Conservation (phyloP, 176 grass and related monocot genomes). For the Typha latifolia region DNA sequence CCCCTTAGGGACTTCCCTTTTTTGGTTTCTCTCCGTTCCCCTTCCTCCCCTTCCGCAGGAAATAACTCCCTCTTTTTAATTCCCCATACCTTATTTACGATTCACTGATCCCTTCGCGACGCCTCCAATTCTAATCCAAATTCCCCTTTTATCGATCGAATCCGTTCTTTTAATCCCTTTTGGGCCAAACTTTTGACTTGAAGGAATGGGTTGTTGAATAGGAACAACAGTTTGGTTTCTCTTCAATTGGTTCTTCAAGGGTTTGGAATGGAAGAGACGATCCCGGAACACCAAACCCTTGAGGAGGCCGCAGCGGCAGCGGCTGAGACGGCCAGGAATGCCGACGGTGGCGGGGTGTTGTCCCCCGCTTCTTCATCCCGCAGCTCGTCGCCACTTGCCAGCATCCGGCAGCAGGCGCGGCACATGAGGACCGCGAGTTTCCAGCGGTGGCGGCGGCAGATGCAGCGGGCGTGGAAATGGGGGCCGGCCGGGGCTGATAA, state of each 20-base stretch:
- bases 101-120: too few species aligned
- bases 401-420: slow-evolving; percentile 33
- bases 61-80: neutral
- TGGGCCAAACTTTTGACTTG: neutral
- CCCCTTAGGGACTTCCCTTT: too few species aligned
- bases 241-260: neutral
- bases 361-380: neutral
- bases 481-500: slow-evolving; percentile 25
- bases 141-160: too few species aligned
- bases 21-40: neutral
- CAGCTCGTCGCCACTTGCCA: slow-evolving; percentile 20
- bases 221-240: neutral
- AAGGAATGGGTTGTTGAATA: neutral
- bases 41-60: neutral
- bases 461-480: slow-evolving; percentile 88
- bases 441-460: slow-evolving; percentile 74
- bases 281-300: slow-evolving; percentile 4
- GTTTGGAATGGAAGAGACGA: slow-evolving; percentile 23
- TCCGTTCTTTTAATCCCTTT: too few species aligned
- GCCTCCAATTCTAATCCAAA: too few species aligned
- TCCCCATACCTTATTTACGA: too few species aligned
- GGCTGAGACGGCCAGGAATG: neutral
- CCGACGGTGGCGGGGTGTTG: neutral
- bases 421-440: slow-evolving; percentile 76
- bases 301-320: neutral